Conservation (phyloP, 306 rosid genomes). For the Sophora flavescens region DNA sequence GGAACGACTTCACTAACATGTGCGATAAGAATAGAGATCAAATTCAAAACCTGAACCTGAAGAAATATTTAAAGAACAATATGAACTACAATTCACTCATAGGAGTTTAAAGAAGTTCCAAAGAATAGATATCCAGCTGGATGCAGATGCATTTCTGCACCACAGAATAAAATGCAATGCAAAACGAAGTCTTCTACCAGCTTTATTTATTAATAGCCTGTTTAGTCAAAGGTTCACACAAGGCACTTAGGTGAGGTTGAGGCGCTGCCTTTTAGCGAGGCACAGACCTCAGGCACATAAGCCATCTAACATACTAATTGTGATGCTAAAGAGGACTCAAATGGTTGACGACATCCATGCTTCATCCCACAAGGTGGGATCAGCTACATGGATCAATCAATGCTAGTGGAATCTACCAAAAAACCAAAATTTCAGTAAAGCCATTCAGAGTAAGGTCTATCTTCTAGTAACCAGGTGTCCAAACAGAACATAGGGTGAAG, state of each 20-base stretch:
- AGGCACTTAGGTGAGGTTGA: neutral
- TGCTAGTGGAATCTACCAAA: neutral
- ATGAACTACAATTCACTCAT: slow-evolving; percentile 29
- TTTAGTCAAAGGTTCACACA: neutral
- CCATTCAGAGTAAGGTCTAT: slow-evolving; percentile 1
- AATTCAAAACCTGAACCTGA: slow-evolving; percentile 95
- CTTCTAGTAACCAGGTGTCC: slow-evolving; percentile 21
- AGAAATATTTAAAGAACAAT: slow-evolving; percentile 48
- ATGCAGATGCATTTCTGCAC: slow-evolving; percentile 28
- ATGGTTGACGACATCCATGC: neutral
- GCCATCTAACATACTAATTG: neutral
- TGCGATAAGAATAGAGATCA: slow-evolving; percentile 80
- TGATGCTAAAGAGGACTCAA: neutral
- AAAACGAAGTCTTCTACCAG: slow-evolving; percentile 11
- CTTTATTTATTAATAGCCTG: neutral
- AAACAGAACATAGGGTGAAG: neutral
- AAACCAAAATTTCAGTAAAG: neutral
- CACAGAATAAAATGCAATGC: slow-evolving; percentile 31
- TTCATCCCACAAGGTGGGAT: neutral
- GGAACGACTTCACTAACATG: slow-evolving; percentile 82
- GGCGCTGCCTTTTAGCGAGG: slow-evolving; percentile 13
- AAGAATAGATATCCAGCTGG: neutral
- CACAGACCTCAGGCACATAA: neutral
- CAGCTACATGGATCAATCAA: slow-evolving; percentile 20
- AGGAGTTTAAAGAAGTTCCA: slow-evolving; percentile 23